Base-by-base conservation (phyloP, 805 yeast species). In the Nakazawaea pomicola region DNA sequence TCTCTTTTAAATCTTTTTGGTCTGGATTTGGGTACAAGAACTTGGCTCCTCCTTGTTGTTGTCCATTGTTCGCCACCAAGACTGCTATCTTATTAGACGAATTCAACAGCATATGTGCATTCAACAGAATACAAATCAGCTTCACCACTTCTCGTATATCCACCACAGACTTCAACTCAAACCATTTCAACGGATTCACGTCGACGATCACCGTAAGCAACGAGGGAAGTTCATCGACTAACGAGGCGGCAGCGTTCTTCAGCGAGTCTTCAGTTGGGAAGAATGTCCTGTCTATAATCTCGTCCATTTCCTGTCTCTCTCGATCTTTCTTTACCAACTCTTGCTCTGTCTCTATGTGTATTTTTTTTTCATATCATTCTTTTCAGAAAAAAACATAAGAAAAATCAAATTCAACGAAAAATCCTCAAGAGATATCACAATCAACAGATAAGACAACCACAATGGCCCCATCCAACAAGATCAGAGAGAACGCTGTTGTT, bases 81-180 rank as follows among this genome's bases (percentile, higher is more conserved):
- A 91, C 76, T 2, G 93, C 83, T 8, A 91, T 95, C 53, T 76
- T 76, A 58, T 93, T 93, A 28, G 89, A 78, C 50, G 84, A 85
- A 59, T 86, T 86, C 38, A 87, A 68, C 0, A 98, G 81, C 35
- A 93, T 58, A 58, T 93, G 99, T 1, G 95, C 89, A 58, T 93
- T 93, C 38, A 90, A 58, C 53, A 83, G 80, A 18, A 93, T 88
- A 24, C 88, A 60, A 7, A 90, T 54, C 2, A 90, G 67, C 47
- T 83, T 73, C 6, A 83, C 59, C 6, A 83, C 78, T 32, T 79
- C 78, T 46, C 74, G 69, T 17, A 87, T 59, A 32, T 77, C 54
- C n/a, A 72, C 58, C 45, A 66, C 67, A 33, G 71, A 72, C 56
- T 60, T 54, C 14, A 73, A 54, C 30, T 62, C 61, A 44, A 54